A percentile compares a stretch with the other conserved stretches of the same genome.
These are phyloP conservation scores for Fusarium solani-melongenae DNA, from an alignment of 2,329 filamentous ascomycete species.

Conservation along the genomic window DNA sequence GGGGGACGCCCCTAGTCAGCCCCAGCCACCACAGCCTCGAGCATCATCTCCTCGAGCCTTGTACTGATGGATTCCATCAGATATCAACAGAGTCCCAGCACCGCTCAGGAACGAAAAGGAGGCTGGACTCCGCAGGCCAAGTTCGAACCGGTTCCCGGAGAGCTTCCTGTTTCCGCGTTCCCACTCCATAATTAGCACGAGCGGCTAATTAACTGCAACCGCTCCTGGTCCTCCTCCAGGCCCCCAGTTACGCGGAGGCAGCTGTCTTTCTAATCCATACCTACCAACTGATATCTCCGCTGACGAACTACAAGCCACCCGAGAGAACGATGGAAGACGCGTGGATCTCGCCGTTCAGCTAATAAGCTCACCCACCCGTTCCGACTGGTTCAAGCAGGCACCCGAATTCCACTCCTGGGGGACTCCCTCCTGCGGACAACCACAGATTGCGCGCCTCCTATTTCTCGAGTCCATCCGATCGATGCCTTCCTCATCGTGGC, in stretches of 20 bases:
- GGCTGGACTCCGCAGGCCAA: slow-evolving; percentile 37
- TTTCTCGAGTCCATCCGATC: slow-evolving; percentile 5
- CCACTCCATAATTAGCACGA: slow-evolving; percentile 37
- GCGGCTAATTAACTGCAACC: slow-evolving; percentile 31
- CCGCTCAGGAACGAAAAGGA: slow-evolving; percentile 23
- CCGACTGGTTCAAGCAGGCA: slow-evolving; percentile 39
- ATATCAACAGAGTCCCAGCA: background rate
- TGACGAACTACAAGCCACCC: slow-evolving; percentile 9
- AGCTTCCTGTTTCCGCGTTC: slow-evolving; percentile 36
- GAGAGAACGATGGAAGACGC: slow-evolving; percentile 18
- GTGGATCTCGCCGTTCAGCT: slow-evolving; percentile 29
- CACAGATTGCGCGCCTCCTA: slow-evolving; percentile 22
- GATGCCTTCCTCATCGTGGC: slow-evolving; percentile 14
- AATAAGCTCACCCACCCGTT: slow-evolving; percentile 28
- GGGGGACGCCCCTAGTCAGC: slow-evolving; percentile 14
- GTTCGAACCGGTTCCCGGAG: slow-evolving; percentile 29
- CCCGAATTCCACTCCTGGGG: slow-evolving; percentile 13
- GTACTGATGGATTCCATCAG: background rate
- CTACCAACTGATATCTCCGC: slow-evolving; percentile 7
- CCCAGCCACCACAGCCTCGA: slow-evolving; percentile 22
- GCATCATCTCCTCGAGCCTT: background rate
- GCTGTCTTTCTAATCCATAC: slow-evolving; percentile 2
- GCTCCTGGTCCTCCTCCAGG: slow-evolving; percentile 17
- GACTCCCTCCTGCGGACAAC: slow-evolving; percentile 2
- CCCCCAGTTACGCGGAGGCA: slow-evolving; percentile 28